Evolutionary conservation across 495 filamentous ascomycete species (phyloP), one percentile per base, ranked within the genome.

Genomic region (Penicillium maclennaniae): DNA sequence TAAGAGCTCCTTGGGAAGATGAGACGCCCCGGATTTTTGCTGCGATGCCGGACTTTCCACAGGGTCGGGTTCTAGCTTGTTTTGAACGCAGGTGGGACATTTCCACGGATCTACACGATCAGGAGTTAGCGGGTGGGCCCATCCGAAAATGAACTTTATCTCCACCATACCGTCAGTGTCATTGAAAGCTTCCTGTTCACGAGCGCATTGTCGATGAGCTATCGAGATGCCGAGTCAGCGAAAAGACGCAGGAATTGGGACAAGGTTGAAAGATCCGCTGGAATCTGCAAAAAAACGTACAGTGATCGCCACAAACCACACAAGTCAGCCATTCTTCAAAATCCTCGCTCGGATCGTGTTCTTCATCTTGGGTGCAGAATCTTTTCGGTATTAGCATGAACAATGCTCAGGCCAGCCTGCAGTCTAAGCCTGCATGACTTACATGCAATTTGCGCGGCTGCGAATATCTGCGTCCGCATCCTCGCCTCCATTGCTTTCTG

Each of bases 201-300:
- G 85, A 53, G 92, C 93, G 71, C 92, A 97, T 83, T 97, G 88
- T 62, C 88, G 84, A 79, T 97, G 92, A 52, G 92, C 92, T 77
- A 51, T 62, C 55, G 59, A 55, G 51, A 54, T 55, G 56, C 63
- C 62, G 60, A 60, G 64, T 70, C 59, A 75, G 74, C 51, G 54
- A 67, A 67, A 34, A 48, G 58, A 63, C 63, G 23, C 56, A 49
- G 49, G 66, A 63, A 60, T 39, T 58, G 56, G 56, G 53, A 54
- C 51, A 62, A 59, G 55, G 46, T 60, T 54, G n/a, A 65, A 60
- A 47, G 47, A 48, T 43, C 65, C 52, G 48, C 48, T 61, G 54
- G 41, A 55, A 46, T 52, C 60, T 59, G 58, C 51, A 65, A 51
- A 51, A 51, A 48, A 57, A 86, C 90, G 69, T 72, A 97, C 92